These are phyloP conservation scores for Lepiota venenata DNA, from an alignment of 768 basidiomycete genomes.

Conservation along the genomic window DNA sequence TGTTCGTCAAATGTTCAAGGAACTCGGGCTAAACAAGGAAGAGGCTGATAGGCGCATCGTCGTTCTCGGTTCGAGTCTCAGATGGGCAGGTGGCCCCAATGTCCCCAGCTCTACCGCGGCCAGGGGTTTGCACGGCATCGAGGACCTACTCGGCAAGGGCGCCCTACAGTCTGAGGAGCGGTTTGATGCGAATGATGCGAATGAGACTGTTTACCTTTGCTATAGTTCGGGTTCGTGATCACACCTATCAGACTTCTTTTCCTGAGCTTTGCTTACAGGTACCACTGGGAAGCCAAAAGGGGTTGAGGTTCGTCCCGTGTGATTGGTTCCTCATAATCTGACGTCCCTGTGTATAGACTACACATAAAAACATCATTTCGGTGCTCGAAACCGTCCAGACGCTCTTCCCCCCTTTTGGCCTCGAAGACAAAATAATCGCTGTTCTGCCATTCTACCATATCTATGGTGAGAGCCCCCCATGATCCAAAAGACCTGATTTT, in stretches of 20 bases:
- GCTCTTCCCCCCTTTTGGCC: slow-evolving; percentile 37
- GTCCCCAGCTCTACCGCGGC: slow-evolving; percentile 21
- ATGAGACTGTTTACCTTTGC: slow-evolving; percentile 64
- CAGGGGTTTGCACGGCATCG: slow-evolving; percentile 33
- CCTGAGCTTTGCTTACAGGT: slow-evolving; percentile 31
- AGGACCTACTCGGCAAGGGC: slow-evolving; percentile 51
- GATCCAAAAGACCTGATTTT: not conserved
- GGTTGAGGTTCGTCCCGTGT: slow-evolving; percentile 36
- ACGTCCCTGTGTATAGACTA: slow-evolving; percentile 38
- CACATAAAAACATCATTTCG: slow-evolving; percentile 64
- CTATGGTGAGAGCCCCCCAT: slow-evolving; percentile 26
- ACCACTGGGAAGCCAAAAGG: slow-evolving; percentile 82
- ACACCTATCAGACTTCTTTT: not conserved
- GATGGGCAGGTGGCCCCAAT: slow-evolving; percentile 42
- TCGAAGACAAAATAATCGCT: slow-evolving; percentile 54
- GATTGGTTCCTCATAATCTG: not conserved
- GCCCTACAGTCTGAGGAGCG: slow-evolving; percentile 47
- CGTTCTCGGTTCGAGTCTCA: slow-evolving; percentile 45
- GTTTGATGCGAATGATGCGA: slow-evolving; percentile 46
- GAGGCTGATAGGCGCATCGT: slow-evolving; percentile 56
- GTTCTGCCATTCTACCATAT: slow-evolving; percentile 60
- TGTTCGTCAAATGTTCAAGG: slow-evolving; percentile 55
- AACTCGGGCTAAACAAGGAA: slow-evolving; percentile 39
- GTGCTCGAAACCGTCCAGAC: slow-evolving; percentile 48
- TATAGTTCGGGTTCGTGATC: slow-evolving; percentile 42